Evolutionary conservation across 192 early-diverging fungal species (phyloP).

Genomic region (Coemansia sp.): DNA sequence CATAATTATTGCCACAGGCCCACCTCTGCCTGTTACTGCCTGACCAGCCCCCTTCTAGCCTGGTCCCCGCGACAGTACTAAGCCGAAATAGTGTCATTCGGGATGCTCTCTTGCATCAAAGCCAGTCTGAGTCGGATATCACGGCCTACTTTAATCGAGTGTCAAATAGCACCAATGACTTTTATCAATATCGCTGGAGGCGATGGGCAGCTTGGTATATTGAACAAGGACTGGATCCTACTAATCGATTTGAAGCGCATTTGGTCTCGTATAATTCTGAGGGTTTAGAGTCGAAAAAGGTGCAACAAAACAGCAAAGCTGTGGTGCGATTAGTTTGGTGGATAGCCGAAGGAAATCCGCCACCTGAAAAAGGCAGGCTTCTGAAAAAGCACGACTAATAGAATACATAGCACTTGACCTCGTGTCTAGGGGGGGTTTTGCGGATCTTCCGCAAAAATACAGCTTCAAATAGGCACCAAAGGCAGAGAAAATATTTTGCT

Average conservation of each 20-base stretch:
- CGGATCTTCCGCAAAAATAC: too few species aligned
- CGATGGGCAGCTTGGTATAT: not conserved
- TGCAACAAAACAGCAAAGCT: not conserved
- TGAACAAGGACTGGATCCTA: not conserved
- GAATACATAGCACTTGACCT: too few species aligned
- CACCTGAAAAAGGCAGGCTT: too few species aligned
- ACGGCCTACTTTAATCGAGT: not conserved
- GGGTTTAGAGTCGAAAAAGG: not conserved
- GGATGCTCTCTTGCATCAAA: not conserved
- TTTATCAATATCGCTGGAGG: not conserved
- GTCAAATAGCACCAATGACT: not conserved
- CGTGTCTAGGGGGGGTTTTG: too few species aligned
- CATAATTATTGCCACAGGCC: too few species aligned
- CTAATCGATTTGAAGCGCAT: not conserved
- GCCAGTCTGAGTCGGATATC: not conserved
- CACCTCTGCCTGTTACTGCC: too few species aligned
- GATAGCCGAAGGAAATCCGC: slow-evolving; percentile 8
- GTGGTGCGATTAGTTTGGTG: slow-evolving; percentile 13
- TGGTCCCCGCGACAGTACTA: not conserved
- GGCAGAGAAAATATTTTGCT: too few species aligned
- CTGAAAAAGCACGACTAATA: too few species aligned
- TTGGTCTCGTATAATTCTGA: not conserved
- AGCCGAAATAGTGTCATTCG: not conserved
- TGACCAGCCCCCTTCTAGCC: too few species aligned
- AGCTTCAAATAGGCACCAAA: too few species aligned